These are phyloP conservation scores for Colletotrichum salicis DNA, from an alignment of 2,329 filamentous ascomycete species.

Conservation along the genomic window DNA sequence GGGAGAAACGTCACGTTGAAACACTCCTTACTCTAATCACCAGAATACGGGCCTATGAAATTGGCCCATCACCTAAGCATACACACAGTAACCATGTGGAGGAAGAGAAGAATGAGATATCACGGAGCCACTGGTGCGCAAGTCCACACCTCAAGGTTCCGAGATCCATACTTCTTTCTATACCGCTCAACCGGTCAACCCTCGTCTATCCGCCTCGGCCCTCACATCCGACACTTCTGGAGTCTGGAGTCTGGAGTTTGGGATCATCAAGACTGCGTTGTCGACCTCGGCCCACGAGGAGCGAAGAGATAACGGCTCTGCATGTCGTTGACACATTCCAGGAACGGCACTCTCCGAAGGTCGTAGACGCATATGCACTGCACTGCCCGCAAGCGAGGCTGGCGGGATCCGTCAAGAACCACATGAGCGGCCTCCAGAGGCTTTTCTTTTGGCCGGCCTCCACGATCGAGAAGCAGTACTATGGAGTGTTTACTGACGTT, in stretches of 20 bases:
- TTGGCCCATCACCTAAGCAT: neutral
- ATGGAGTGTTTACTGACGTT: slow-evolving; percentile 9
- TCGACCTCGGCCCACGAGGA: neutral
- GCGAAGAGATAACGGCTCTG: slow-evolving; percentile 28
- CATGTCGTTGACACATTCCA: slow-evolving; percentile 13
- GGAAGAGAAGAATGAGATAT: neutral
- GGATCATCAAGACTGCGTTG: neutral
- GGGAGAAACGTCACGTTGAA: slow-evolving; percentile 20
- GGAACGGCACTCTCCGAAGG: slow-evolving; percentile 11
- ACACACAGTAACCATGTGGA: neutral
- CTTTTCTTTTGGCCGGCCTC: neutral
- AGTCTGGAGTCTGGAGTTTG: too few species aligned
- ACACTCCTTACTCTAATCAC: slow-evolving; percentile 8
- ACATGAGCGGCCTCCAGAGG: neutral
- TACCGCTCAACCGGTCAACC: neutral
- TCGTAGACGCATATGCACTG: neutral
- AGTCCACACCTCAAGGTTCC: neutral
- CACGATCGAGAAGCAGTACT: neutral
- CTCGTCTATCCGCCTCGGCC: neutral
- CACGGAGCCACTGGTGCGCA: neutral
- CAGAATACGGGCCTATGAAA: neutral
- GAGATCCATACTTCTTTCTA: too few species aligned
- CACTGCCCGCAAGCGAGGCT: neutral
- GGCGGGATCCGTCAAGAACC: neutral
- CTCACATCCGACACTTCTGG: neutral